Percentiles rank a stretch among this genome's conserved stretches.
Evolutionary conservation across 1,139 yeast genomes (phyloP).

Genomic region (Magnusiomyces fungicola): DNA sequence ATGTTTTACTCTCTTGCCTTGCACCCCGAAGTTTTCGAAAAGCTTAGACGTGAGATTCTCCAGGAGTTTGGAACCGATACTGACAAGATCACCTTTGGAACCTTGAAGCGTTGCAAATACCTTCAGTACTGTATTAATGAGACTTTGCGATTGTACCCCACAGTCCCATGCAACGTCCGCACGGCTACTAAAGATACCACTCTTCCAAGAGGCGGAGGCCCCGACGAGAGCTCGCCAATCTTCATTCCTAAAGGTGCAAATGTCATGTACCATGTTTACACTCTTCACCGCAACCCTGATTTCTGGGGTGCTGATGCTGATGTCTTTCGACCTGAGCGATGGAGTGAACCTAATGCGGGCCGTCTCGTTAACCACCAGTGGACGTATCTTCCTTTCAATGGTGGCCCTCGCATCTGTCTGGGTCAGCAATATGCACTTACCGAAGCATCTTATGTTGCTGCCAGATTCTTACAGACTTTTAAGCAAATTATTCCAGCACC

Average conservation of each 20-base stretch:
- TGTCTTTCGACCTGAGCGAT: conserved; percentile 45
- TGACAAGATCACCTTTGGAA: conserved; percentile 35
- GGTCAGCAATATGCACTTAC: conserved; percentile 55
- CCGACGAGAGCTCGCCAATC: conserved; percentile 18
- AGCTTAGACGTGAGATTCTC: conserved; percentile 35
- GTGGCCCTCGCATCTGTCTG: conserved; percentile 52
- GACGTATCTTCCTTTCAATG: conserved; percentile 40
- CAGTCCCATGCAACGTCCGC: conserved; percentile 45
- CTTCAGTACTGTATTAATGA: conserved; percentile 42
- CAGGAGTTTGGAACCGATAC: conserved; percentile 32
- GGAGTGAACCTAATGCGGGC: conserved; percentile 27
- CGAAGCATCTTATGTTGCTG: conserved; percentile 44
- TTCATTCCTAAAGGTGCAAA: conserved; percentile 21
- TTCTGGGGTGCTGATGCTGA: conserved; percentile 45
- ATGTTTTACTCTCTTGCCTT: conserved; percentile 38
- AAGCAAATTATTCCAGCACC: conserved; percentile 19
- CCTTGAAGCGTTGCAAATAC: conserved; percentile 42
- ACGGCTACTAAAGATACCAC: conserved; percentile 39
- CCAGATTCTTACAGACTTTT: conserved; percentile 38
- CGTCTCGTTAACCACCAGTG: conserved; percentile 21
- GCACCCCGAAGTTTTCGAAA: conserved; percentile 33
- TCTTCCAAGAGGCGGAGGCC: conserved; percentile 43
- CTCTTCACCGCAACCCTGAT: conserved; percentile 40
- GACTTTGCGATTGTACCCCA: conserved; percentile 43
- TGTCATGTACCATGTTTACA: conserved; percentile 18